Evolutionary conservation across 306 rosid genomes (phyloP), one percentile per base, ranked within the genome.

Genomic region (Hippophae rhamnoides): DNA sequence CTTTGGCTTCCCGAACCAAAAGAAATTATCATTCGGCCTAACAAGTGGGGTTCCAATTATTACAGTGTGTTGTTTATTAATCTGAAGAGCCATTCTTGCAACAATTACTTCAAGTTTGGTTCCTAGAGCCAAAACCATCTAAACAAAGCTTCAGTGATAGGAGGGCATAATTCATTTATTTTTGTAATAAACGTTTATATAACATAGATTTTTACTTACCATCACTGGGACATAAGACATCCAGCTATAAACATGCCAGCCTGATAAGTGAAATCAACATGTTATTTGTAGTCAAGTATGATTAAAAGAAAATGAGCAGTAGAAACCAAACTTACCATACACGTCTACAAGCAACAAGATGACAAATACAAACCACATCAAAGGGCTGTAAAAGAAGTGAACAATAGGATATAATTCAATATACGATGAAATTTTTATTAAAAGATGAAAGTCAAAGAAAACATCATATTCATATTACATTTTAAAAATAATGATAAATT

Each of bases 31-130:
- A 9, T 63, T 63, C 11, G 78, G 65, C 47, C 7, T 65, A 8
- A 78, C 79, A 43, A 74, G 76, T 26, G 83, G 76, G 6, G 78
- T 69, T 54, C 73, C 76, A 5, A 62, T 46, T 13, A 64, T 62
- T 13, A 71, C 77, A 49, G 46, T 67, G 67, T 63, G 62, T 57
- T 57, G 70, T 8, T 67, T 61, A 49, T 71, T 76, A 48, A 63
- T 67, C 60, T 77, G 67, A 54, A 73, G 73, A 6, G 79, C 79
- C 79, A 78, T 69, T 47, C 58, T 70, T 12, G 67, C 76, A 10
- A 69, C 71, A 54, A 69, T 66, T 23, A 58, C 47, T 47, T 61
- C 62, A 13, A 69, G 82, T 58, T 73, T 66, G 60, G 79, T 50
- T 54, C 76, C 76, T 10, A 78, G 56, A 70, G 66, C n/a, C 45